phyloP scores from a whole-genome alignment of 495 filamentous ascomycete species.

The Aspergillus bertholletiae region DNA sequence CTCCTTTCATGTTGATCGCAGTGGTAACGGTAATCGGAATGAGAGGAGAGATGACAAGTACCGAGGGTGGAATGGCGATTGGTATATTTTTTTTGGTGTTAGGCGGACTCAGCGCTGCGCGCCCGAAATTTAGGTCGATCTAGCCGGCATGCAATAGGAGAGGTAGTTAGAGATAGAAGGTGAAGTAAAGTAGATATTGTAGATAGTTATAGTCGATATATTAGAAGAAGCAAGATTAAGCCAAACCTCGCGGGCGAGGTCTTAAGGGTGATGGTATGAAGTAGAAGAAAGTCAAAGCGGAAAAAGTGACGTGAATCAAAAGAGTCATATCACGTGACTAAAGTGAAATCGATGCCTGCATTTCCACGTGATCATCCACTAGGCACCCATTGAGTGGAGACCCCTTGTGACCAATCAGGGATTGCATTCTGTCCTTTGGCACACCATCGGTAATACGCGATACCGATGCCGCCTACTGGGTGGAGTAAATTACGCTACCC shows the following conservation, averaged over 20 bases:
- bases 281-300: constrained; percentile 5
- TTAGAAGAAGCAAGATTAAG: background rate
- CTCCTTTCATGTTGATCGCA: constrained; percentile 30
- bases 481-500: constrained; percentile 8
- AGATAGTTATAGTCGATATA: background rate
- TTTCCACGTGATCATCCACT: constrained; percentile 10
- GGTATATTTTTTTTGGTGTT: background rate
- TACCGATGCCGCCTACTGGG: constrained; percentile 5
- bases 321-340: constrained; percentile 24
- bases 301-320: constrained; percentile 29
- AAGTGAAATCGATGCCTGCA: constrained; percentile 4
- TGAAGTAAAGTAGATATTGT: background rate
- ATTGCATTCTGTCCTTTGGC: constrained; percentile 36
- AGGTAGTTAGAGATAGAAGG: background rate
- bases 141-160: constrained; percentile 21
- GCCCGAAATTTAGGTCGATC: constrained; percentile 19
- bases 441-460: constrained; percentile 19
- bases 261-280: background rate
- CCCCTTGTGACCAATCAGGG: constrained; percentile 27
- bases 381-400: constrained; percentile 9
- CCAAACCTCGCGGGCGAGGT: constrained; percentile 12
- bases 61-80: background rate
- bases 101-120: constrained; percentile 23
- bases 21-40: background rate
- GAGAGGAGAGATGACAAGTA: background rate